Evolutionary conservation across 352 stramenopile species (phyloP), one percentile per base, ranked within the genome.

Genomic region (Phytophthora hibernalis): DNA sequence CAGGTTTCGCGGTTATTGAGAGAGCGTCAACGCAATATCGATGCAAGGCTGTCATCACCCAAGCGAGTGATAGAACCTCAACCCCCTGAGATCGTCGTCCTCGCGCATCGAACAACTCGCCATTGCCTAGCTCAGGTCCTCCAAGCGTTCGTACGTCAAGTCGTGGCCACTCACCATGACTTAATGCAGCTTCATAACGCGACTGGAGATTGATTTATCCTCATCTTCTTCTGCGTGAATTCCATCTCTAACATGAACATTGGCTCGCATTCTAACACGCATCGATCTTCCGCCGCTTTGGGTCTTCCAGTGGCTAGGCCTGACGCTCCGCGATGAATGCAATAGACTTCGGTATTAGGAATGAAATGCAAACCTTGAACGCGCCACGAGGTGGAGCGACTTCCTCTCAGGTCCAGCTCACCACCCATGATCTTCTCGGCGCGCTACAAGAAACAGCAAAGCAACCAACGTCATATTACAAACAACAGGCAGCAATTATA

Each of bases 301-400:
- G 59, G 5, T 80, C 66, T 31, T 86, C 72, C 45, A 85, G 75
- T 11, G 56, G 44, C 9, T 58, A 68, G 1, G 68, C 61, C 37
- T 75, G 74, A 30, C 82, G 79, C 60, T 85, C 80, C 5, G 64
- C 66, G 26, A 72, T 91, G 67, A 84, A 91, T 4, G 83, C 85
- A 30, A 91, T 87, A 2, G 68, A 70, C 45, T 82, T 74, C 1
- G 97, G 95, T 16, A 99, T 67, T 54, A 85, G 67, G 77, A 99
- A 99, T 28, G 90, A 97, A 30, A 99, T 89, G 74, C 96, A 99
- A 51, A 99, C 89, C 97, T 99, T 99, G 61, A 98, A 1, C 97
- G 97, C 3, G 97, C 87, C 33, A 99, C 96, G 12, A 95, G 79
- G 73, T 97, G 93, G 61, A 93, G 85, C 43, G 63, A 77, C 13